Conservation (phyloP, 2,329 filamentous ascomycete genomes). For the Fusarium euwallaceae region DNA sequence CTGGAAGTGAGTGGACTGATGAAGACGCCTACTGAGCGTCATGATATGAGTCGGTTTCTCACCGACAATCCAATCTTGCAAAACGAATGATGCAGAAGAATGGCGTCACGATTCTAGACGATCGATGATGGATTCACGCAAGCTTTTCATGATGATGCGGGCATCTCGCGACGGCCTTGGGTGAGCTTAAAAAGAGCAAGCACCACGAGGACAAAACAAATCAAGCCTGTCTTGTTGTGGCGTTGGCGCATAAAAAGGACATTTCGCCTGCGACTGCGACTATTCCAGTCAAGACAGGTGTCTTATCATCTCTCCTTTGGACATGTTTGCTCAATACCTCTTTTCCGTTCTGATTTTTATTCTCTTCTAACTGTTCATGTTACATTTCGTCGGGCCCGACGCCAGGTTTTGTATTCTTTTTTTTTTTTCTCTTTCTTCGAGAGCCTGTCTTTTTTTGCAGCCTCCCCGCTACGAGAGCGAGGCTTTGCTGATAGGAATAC, state of each 20-base stretch:
- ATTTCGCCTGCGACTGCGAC: conserved; percentile 10
- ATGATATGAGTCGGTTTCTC: not conserved
- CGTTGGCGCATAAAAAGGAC: conserved; percentile 33
- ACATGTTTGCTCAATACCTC: conserved; percentile 34
- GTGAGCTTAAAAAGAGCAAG: conserved; percentile 37
- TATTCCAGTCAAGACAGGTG: conserved; percentile 22
- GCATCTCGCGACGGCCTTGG: conserved; percentile 46
- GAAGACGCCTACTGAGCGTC: conserved; percentile 68
- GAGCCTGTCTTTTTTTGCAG: conserved; percentile 8
- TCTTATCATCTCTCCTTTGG: conserved; percentile 30
- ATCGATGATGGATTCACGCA: conserved; percentile 47
- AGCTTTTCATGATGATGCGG: conserved; percentile 47
- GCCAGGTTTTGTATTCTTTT: conserved; percentile 37
- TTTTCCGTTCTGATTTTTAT: conserved; percentile 9
- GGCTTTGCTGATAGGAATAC: conserved; percentile 13
- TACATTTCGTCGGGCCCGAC: conserved; percentile 40
- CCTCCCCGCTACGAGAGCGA: conserved; percentile 16
- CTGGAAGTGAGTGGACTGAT: conserved; percentile 76
- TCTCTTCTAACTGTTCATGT: conserved; percentile 22
- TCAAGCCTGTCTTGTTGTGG: conserved; percentile 21
- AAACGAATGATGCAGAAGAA: conserved; percentile 42
- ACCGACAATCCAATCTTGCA: conserved; percentile 5
- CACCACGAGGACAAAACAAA: conserved; percentile 15
- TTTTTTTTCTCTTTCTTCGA: conserved; percentile 12
- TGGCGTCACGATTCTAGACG: conserved; percentile 35